A percentile compares a stretch with the other conserved stretches of the same genome.
phyloP scores from a whole-genome alignment of 768 basidiomycete genomes.

The Cystobasidium ongulense region DNA sequence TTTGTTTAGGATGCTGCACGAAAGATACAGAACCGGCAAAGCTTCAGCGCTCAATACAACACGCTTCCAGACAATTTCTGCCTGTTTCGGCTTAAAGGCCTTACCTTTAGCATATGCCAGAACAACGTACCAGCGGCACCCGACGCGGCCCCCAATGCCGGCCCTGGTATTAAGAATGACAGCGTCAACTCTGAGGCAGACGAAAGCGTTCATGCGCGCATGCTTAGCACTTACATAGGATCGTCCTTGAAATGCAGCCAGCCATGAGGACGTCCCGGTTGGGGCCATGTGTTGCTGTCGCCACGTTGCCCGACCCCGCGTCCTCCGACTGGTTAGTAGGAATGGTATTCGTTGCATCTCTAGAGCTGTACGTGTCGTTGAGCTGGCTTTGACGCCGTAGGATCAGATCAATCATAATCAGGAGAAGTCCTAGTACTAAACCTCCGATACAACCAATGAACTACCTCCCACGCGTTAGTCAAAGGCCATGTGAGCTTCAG shows the following conservation, averaged over 20 bases:
- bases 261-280: neutral
- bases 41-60: too few species aligned
- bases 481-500: neutral
- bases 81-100: too few species aligned
- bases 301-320: neutral
- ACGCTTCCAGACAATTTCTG: too few species aligned
- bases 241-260: neutral
- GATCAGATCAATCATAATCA: neutral
- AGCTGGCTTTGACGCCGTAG: neutral
- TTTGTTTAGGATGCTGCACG: neutral
- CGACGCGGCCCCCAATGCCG: neutral
- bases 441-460: conserved; percentile 1
- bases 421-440: neutral
- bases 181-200: too few species aligned
- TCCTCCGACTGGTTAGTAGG: too few species aligned
- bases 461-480: neutral
- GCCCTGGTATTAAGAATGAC: neutral
- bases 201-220: too few species aligned
- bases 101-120: neutral
- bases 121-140: neutral
- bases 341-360: neutral
- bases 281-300: neutral
- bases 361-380: neutral
- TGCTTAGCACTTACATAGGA: neutral
- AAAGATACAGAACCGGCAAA: too few species aligned